Evolutionary conservation across 2,329 filamentous ascomycete genomes (phyloP), one percentile per base, ranked within the genome.

Genomic region (Botrytis hyacinthi): DNA sequence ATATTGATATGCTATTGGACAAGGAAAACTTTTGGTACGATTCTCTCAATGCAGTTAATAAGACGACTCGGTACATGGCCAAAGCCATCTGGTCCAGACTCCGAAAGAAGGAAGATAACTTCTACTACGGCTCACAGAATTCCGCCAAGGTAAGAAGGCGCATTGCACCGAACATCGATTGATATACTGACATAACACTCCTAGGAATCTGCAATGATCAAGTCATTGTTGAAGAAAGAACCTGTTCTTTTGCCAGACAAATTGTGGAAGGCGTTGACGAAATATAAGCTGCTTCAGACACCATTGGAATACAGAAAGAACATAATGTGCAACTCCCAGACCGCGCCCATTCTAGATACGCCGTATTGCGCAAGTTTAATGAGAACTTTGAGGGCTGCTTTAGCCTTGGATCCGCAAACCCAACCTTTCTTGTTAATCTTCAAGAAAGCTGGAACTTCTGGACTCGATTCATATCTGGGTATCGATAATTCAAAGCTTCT

Each of bases 1-100:
- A 78, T 62, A 54, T 76, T n/a, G 54, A 72, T 16, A 75, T 80
- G 65, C 73, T 79, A 20, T 46, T 74, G n/a, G 75, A 78, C 20
- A 35, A 72, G 37, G 57, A 74, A 37, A 65, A 69, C 1, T 22
- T 68, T 3, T 78, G 74, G 67, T 62, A 48, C 6, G 79, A 80
- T 70, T 72, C 78, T 10, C 63, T 66, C 32, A n/a, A 73, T 8
- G 73, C 76, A 22, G 32, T 66, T 18, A 32, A 70, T 20, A 40
- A 74, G 20, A 74, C 78, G 20, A 62, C 75, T 18, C 14, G 32
- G 22, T 26, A 32, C 20, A 74, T 70, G 16, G 74, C 77, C 32
- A 35, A 65, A 26, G 65, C 37, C 3, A 75, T 81, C 14, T 80
- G 77, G 76, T 29, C 73, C 32, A 51, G 75, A 68, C 73, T 77